Conservation (phyloP, 495 filamentous ascomycete genomes). For the Xylaria curta region DNA sequence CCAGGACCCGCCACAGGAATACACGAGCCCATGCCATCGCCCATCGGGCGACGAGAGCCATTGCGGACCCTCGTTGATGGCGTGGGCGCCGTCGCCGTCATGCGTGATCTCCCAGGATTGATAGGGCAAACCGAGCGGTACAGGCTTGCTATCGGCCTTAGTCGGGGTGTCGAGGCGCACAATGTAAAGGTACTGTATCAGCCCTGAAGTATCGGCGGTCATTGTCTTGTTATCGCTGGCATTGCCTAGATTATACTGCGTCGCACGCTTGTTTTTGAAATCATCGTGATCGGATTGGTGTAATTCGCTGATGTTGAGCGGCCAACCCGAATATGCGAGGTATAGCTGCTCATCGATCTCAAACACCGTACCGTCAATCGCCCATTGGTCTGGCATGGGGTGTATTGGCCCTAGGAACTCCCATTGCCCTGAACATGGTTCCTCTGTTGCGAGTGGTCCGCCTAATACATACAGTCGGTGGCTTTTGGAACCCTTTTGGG, state of each 20-base stretch:
- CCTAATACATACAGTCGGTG: constrained; percentile 45
- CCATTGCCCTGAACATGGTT: constrained; percentile 38
- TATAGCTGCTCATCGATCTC: constrained; percentile 34
- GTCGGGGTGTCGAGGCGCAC: constrained; percentile 35
- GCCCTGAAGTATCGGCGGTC: constrained; percentile 25
- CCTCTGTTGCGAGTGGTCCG: constrained; percentile 32
- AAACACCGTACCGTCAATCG: constrained; percentile 43
- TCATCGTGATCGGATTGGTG: constrained; percentile 1
- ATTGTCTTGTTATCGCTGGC: background rate
- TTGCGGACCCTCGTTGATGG: constrained; percentile 44
- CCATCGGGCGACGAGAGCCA: constrained; percentile 39
- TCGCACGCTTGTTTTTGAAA: background rate
- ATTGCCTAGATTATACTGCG: background rate
- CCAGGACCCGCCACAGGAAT: constrained; percentile 40
- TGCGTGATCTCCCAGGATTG: constrained; percentile 40
- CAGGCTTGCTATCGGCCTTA: constrained; percentile 30
- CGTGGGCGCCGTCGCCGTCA: constrained; percentile 35
- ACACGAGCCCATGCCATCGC: constrained; percentile 37
- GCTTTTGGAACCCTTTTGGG: constrained; percentile 37
- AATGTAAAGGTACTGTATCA: constrained; percentile 39
- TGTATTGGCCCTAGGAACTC: constrained; percentile 40
- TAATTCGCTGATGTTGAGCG: constrained; percentile 27
- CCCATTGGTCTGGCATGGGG: constrained; percentile 40
- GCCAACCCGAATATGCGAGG: constrained; percentile 43
- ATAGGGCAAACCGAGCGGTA: constrained; percentile 32